phyloP scores from a whole-genome alignment of 805 yeast genomes.

The Candida nemodendra region DNA sequence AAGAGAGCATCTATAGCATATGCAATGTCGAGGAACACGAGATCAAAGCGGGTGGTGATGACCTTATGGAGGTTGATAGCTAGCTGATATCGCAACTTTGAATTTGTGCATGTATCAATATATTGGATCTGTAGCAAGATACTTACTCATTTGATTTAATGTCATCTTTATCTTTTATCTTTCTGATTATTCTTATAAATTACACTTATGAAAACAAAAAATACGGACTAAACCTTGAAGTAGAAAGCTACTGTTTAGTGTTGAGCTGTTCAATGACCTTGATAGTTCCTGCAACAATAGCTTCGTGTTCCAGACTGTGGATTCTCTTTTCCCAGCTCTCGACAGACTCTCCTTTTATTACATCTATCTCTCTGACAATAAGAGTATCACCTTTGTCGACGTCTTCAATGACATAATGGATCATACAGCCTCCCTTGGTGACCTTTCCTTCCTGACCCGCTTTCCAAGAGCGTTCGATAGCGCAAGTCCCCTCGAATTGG shows the following conservation, averaged over 20 bases:
- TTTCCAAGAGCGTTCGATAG: conserved; percentile 94
- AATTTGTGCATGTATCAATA: neutral
- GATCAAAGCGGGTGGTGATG: conserved; percentile 31
- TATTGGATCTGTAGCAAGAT: neutral
- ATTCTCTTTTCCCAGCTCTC: conserved; percentile 82
- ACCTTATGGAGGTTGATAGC: conserved; percentile 51
- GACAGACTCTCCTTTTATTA: conserved; percentile 68
- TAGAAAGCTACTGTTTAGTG: no score
- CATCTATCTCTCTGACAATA: conserved; percentile 72
- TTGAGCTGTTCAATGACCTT: conserved; percentile 48
- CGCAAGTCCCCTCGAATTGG: conserved; percentile 94
- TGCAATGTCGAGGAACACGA: conserved; percentile 55
- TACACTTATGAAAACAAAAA: no score
- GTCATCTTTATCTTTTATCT: neutral
- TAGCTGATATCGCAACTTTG: neutral
- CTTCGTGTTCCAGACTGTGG: conserved; percentile 80
- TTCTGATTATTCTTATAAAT: no score
- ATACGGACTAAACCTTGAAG: no score
- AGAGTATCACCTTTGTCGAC: conserved; percentile 94
- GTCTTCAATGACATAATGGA: conserved; percentile 92
- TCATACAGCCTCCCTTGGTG: conserved; percentile 87
- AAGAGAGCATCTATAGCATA: conserved; percentile 60
- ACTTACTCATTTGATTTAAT: neutral
- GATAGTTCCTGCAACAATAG: conserved; percentile 89
- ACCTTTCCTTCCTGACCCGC: conserved; percentile 87